Evolutionary conservation across 257 asterid species (phyloP).

Genomic region (Striga asiatica): DNA sequence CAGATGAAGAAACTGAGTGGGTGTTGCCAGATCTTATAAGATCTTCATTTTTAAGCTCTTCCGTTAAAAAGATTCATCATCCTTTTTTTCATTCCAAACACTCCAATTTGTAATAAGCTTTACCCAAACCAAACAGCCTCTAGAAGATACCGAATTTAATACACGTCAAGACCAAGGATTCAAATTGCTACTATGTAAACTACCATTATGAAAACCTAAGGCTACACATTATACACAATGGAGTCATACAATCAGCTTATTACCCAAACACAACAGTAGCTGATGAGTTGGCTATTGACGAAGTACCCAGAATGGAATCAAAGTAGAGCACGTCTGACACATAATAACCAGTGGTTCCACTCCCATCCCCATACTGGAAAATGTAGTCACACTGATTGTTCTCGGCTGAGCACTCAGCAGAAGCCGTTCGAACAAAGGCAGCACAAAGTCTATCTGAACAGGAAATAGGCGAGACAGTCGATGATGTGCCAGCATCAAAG

Average conservation of each 20-base stretch:
- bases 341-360: conserved; percentile 77
- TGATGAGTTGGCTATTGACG: conserved; percentile 62
- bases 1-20: background rate
- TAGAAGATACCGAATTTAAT: background rate
- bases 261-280: conserved; percentile 88
- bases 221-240: background rate
- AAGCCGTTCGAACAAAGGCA: too few relatives aligned
- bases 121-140: background rate
- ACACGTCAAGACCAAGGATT: conserved; percentile 7
- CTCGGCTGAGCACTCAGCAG: conserved; percentile 53
- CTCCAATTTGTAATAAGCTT: background rate
- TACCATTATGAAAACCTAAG: background rate
- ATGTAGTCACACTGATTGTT: conserved; percentile 58
- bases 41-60: background rate
- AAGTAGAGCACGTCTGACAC: conserved; percentile 62
- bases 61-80: background rate
- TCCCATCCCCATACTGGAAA: conserved; percentile 78
- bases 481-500: conserved; percentile 51
- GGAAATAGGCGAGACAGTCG: conserved; percentile 51
- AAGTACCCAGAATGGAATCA: conserved; percentile 54
- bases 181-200: background rate
- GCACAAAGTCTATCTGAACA: conserved; percentile 54
- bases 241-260: conserved; percentile 21
- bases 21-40: background rate
- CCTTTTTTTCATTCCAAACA: background rate